Base-by-base conservation (phyloP, 2,329 filamentous ascomycete species). In the Aspergillus luchuensis region DNA sequence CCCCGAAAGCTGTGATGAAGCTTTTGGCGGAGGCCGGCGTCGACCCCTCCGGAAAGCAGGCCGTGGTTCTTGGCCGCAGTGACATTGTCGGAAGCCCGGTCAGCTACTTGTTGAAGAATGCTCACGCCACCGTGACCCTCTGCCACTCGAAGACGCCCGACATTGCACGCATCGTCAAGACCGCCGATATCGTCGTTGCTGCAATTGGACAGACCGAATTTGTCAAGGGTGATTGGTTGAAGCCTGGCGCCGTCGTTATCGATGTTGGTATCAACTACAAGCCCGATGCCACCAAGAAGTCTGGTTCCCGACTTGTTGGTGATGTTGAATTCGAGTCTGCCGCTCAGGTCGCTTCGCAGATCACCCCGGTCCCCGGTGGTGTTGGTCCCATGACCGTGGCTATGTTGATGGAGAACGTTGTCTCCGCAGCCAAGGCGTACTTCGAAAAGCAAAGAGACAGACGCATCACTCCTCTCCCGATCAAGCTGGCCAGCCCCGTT, bases 311-410 rank as follows among this genome's bases (percentile, higher is more conserved):
- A 66, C 86, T 99, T 21, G 94, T 98, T 6, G 95, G 95, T 62
- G 95, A 99, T 75, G 95, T 99, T 45, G 92, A 99, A 71, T 98
- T 88, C 70, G 92, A 92, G 55, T 87, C 90, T 47, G 94, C 94
- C 15, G 85, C 84, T 15, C 84, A 96, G 74, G 90, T 97, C 45
- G 95, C 93, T 19, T 97, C 93, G 2, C 86, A 91, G 71, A 97
- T 99, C 72, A 99, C 95, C 2, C 95, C 95, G 1, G 95, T 99
- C 2, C 95, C 95, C 1, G 95, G 95, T 59, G 95, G 95, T 76
- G 95, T 99, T 61, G 95, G 95, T 0, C 95, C 95, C 54, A 99
- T 99, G 95, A 99, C 95, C 3, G 93, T 99, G 65, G 95, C 95
- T 62, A 99, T 99, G 95, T 84, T 99, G 51, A 82, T 99, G 70